Evolutionary conservation across 768 basidiomycete species (phyloP).

Genomic region (Leccinum subtestaceum): DNA sequence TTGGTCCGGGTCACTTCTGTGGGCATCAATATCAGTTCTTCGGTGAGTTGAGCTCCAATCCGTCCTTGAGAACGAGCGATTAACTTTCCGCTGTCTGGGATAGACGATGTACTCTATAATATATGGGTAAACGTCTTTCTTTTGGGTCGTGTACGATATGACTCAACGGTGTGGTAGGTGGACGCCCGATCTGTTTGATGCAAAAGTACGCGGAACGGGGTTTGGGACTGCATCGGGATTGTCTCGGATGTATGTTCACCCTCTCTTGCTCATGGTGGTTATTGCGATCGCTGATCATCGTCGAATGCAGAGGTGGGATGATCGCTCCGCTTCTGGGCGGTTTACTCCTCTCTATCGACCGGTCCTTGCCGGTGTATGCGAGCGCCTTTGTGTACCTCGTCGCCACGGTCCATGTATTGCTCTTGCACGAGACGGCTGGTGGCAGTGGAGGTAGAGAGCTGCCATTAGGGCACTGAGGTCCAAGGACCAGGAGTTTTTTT

Average conservation of each 20-base stretch:
- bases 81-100: neutral
- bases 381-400: constrained; percentile 65
- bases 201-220: constrained; percentile 83
- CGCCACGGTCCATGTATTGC: constrained; percentile 61
- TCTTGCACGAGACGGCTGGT: constrained; percentile 48
- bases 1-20: constrained; percentile 68
- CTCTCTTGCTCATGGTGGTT: neutral
- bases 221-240: constrained; percentile 85
- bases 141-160: neutral
- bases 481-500: neutral
- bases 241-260: constrained; percentile 65
- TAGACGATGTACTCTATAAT: constrained; percentile 86
- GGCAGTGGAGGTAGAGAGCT: constrained; percentile 16
- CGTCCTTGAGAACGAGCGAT: neutral
- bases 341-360: constrained; percentile 59
- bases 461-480: neutral
- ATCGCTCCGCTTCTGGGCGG: constrained; percentile 83
- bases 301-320: constrained; percentile 70
- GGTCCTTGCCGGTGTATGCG: constrained; percentile 72
- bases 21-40: constrained; percentile 59
- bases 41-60: too few species aligned
- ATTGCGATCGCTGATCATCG: neutral
- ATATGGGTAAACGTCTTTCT: constrained; percentile 47
- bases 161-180: constrained; percentile 37
- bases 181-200: constrained; percentile 86